Conservation (phyloP, 2,329 filamentous ascomycete genomes). For the Pyricularia sp. region DNA sequence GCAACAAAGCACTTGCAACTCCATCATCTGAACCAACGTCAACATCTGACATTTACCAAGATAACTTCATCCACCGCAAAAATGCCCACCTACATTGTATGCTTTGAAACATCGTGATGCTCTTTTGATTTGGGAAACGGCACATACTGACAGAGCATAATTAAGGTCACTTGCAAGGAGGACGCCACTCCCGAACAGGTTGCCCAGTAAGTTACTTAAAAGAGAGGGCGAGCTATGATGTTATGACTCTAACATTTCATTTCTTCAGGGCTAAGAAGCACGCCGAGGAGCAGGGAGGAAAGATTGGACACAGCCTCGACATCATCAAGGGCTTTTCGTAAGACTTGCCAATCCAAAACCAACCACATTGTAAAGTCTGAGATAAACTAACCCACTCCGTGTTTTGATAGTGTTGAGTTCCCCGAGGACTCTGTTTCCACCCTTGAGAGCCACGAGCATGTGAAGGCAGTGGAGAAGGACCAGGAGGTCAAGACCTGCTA, state of each 20-base stretch:
- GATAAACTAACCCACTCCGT: conserved; percentile 5
- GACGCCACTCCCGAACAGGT: conserved; percentile 54
- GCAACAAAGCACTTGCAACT: neutral
- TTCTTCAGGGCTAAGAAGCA: conserved; percentile 58
- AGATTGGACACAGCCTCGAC: conserved; percentile 71
- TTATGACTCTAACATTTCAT: neutral
- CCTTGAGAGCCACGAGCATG: conserved; percentile 54
- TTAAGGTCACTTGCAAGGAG: conserved; percentile 67
- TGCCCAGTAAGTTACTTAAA: conserved; percentile 38
- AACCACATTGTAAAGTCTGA: neutral
- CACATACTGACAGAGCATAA: conserved; percentile 21
- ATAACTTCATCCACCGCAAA: conserved; percentile 1
- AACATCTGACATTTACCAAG: neutral
- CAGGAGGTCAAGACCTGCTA: conserved; percentile 59
- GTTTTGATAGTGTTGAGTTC: conserved; percentile 51
- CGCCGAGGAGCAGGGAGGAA: conserved; percentile 62
- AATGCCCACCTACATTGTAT: conserved; percentile 13
- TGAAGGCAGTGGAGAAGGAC: conserved; percentile 66
- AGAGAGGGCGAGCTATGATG: neutral
- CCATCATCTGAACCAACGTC: neutral
- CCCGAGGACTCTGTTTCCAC: conserved; percentile 52
- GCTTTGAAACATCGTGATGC: neutral
- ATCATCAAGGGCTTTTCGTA: conserved; percentile 92
- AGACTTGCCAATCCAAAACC: conserved; percentile 20
- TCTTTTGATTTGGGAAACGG: neutral